Evolutionary conservation across 441 rosid species (phyloP), one percentile per base, ranked within the genome.

Genomic region (Metrosideros polymorpha): DNA sequence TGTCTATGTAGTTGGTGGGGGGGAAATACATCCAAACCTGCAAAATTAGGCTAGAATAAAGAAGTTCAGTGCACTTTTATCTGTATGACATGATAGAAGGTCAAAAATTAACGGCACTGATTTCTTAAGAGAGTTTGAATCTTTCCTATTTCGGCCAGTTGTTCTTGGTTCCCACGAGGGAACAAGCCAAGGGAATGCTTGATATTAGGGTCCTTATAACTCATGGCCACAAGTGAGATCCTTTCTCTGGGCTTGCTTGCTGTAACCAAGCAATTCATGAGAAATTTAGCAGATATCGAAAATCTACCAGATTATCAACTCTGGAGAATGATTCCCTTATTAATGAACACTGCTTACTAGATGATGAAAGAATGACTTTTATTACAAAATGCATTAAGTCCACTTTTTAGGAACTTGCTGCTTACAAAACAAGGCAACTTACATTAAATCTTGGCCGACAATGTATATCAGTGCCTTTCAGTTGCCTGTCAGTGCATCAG

Each of bases 381-480:
- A 6, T 12, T 3, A 57, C 66, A 29, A 0, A n/a, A 14, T 15
- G 71, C 2, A 1, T 29, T 7, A n/a, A 6, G 19, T 14, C 4
- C 1, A 3, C 3, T 14, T 18, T 6, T 17, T 29, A 1, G 22
- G 39, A 59, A 14, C 10, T 3, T 0, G 12, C 1, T 7, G 39
- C 71, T 0, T 59, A 8, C 0, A 7, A 6, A 3, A 7, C 7
- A 1, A 59, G 39, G 39, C 71, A 29, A 2, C 24, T 61, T 61
- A 0, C 0, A 29, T 15, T 7, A 7, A 15, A 15, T 2, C 39
- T 29, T 4, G 0, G 24, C 3, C 0, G 42, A 19, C 18, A 30
- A 30, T 30, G 75, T 52, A 52, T 18, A 18, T 3, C 12, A 7
- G 24, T 0, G 3, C 75, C 75, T 2, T 7, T 61, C 6, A 7